phyloP scores from a whole-genome alignment of 2,329 filamentous ascomycete species.

The Drechslera avenae region DNA sequence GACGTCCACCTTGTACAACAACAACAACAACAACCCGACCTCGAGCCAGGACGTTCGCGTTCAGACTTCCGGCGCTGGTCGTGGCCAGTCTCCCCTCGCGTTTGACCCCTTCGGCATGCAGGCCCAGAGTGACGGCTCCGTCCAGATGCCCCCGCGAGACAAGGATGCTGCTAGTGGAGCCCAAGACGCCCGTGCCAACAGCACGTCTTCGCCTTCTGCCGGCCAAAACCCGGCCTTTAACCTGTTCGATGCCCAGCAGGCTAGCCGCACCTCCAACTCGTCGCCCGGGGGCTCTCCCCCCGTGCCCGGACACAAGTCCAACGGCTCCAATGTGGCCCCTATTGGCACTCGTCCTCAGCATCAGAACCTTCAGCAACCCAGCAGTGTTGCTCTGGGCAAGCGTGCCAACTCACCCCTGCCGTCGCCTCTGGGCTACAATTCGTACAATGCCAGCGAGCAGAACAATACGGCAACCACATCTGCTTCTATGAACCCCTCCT shows the following conservation, averaged over 20 bases:
- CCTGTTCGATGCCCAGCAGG: constrained; percentile 64
- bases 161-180: constrained; percentile 53
- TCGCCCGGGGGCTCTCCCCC: constrained; percentile 85
- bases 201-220: constrained; percentile 81
- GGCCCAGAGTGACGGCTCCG: constrained; percentile 57
- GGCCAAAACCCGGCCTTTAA: constrained; percentile 59
- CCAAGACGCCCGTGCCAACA: constrained; percentile 75
- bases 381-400: constrained; percentile 70
- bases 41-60: constrained; percentile 69
- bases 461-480: constrained; percentile 55
- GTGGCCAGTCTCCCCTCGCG: constrained; percentile 77
- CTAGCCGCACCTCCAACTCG: constrained; percentile 80
- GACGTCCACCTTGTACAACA: constrained; percentile 69
- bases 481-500: constrained; percentile 63
- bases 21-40: constrained; percentile 69
- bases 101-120: constrained; percentile 72
- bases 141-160: constrained; percentile 58
- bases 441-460: constrained; percentile 66
- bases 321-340: constrained; percentile 74
- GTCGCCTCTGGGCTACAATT: constrained; percentile 74
- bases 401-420: constrained; percentile 87
- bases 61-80: constrained; percentile 64
- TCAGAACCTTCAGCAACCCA: constrained; percentile 60
- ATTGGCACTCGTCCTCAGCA: constrained; percentile 84
- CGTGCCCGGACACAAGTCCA: constrained; percentile 65